Conservation (phyloP, 768 basidiomycete genomes). For the Hygrocybe punicea region DNA sequence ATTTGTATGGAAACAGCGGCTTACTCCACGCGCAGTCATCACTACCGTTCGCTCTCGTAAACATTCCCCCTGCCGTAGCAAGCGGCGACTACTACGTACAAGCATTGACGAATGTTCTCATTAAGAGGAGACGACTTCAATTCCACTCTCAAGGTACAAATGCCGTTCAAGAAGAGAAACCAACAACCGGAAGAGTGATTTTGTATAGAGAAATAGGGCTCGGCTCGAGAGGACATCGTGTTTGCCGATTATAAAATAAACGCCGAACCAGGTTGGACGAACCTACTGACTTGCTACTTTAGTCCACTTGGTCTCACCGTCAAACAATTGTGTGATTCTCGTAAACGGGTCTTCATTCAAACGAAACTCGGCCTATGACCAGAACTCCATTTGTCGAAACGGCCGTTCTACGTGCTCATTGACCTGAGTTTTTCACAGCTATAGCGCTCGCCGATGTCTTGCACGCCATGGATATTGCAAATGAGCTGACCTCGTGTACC, state of each 20-base stretch:
- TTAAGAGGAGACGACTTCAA: too few species aligned
- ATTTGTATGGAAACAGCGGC: too few species aligned
- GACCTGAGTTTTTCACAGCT: not conserved
- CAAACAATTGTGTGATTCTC: too few species aligned
- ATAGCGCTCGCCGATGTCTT: not conserved
- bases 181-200: not conserved
- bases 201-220: not conserved
- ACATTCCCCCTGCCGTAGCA: too few species aligned
- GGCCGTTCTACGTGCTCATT: not conserved
- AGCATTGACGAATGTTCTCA: too few species aligned
- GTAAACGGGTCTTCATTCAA: conserved; percentile 12
- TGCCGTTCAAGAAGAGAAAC: too few species aligned
- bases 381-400: not conserved
- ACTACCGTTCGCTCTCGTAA: too few species aligned
- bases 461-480: conserved; percentile 18
- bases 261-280: not conserved
- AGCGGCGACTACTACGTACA: too few species aligned
- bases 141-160: too few species aligned
- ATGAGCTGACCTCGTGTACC: conserved; percentile 38
- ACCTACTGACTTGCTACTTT: conserved; percentile 5
- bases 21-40: too few species aligned
- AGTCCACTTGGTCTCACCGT: conserved; percentile 9
- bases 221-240: not conserved
- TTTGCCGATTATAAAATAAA: conserved; percentile 4
- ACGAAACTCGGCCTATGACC: conserved; percentile 3